These are phyloP conservation scores for Candida suzukii DNA, from an alignment of 805 yeast species.

Conservation along the genomic window DNA sequence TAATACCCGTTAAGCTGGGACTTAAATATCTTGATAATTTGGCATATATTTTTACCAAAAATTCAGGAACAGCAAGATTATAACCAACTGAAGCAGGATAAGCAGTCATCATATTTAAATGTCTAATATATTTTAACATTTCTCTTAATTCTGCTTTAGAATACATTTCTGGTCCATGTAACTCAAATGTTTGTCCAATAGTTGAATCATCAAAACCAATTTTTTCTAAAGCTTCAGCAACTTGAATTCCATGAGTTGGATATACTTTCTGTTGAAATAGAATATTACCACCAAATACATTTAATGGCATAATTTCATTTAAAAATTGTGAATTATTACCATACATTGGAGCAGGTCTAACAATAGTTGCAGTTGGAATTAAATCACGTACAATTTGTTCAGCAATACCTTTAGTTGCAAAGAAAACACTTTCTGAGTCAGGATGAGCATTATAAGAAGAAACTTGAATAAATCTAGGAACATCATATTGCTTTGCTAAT, in stretches of 20 bases:
- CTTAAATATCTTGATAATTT: constrained; percentile 33
- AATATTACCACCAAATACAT: constrained; percentile 57
- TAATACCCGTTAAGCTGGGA: constrained; percentile 31
- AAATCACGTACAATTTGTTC: constrained; percentile 64
- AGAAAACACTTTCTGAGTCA: constrained; percentile 59
- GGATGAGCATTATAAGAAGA: constrained; percentile 73
- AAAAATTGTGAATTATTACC: constrained; percentile 70
- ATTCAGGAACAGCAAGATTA: constrained; percentile 32
- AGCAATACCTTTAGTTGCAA: constrained; percentile 73
- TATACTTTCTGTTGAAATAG: constrained; percentile 56
- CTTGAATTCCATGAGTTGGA: constrained; percentile 75
- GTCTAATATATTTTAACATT: constrained; percentile 47
- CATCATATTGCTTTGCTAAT: constrained; percentile 62
- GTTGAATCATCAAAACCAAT: constrained; percentile 81
- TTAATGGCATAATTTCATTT: constrained; percentile 48
- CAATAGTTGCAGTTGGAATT: constrained; percentile 73
- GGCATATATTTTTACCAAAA: constrained; percentile 38
- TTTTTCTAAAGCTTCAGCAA: constrained; percentile 69
- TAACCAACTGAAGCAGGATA: constrained; percentile 31
- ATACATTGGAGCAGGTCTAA: constrained; percentile 76
- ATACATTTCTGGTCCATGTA: constrained; percentile 64
- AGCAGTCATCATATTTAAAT: constrained; percentile 27
- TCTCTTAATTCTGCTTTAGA: constrained; percentile 58
- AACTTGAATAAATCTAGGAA: constrained; percentile 70
- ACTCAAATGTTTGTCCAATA: constrained; percentile 66